Evolutionary conservation across 1,139 yeast species (phyloP).

Genomic region (Blastobotrys elegans): DNA sequence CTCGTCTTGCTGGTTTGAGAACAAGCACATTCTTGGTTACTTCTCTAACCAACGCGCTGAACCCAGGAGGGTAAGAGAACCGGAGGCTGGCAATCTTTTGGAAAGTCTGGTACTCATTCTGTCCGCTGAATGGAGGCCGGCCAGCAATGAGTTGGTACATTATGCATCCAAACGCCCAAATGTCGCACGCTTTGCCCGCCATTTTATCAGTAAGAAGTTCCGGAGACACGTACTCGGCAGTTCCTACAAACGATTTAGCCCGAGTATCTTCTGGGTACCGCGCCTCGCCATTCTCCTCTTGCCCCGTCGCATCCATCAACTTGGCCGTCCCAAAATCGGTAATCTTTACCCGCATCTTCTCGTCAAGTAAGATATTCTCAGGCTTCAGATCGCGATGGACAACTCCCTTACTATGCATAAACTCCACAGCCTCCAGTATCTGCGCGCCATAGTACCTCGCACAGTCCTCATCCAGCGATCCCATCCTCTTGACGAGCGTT

Average conservation of each 20-base stretch:
- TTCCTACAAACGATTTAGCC: slow-evolving; percentile 82
- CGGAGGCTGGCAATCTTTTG: slow-evolving; percentile 86
- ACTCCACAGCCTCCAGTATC: slow-evolving; percentile 78
- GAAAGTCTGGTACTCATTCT: slow-evolving; percentile 91
- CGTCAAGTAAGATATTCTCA: slow-evolving; percentile 75
- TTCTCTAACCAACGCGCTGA: slow-evolving; percentile 66
- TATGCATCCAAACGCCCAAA: slow-evolving; percentile 97
- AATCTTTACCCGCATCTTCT: slow-evolving; percentile 73
- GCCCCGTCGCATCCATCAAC: slow-evolving; percentile 44
- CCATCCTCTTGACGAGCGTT: slow-evolving; percentile 68
- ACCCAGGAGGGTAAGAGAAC: slow-evolving; percentile 74
- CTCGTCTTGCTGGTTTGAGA: slow-evolving; percentile 60
- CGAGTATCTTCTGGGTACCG: slow-evolving; percentile 48
- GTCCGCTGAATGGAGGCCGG: slow-evolving; percentile 91
- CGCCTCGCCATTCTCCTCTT: slow-evolving; percentile 30
- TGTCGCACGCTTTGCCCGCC: slow-evolving; percentile 83
- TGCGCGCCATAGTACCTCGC: slow-evolving; percentile 72
- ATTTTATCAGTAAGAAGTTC: slow-evolving; percentile 78
- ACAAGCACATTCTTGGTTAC: slow-evolving; percentile 66
- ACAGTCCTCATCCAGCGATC: slow-evolving; percentile 73
- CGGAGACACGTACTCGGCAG: slow-evolving; percentile 89
- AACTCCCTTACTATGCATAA: slow-evolving; percentile 78
- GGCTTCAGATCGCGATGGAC: slow-evolving; percentile 95
- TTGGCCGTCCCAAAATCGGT: slow-evolving; percentile 99
- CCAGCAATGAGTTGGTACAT: slow-evolving; percentile 92